Evolutionary conservation across 768 basidiomycete genomes (phyloP), one percentile per base, ranked within the genome.

Genomic region (Russula compacta): DNA sequence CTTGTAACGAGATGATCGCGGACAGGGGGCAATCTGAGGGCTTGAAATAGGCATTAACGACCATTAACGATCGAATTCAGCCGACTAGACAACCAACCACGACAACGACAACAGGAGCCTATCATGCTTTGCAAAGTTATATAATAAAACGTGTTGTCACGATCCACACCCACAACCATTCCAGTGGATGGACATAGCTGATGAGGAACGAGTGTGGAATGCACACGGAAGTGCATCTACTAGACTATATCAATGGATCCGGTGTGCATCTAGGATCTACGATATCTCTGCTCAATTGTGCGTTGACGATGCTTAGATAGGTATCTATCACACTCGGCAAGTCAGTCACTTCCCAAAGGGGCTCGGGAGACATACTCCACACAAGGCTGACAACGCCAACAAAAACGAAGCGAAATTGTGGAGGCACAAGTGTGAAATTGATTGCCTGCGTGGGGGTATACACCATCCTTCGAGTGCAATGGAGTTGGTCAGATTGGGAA

Each of bases 381-480:
- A 87, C 87, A 61, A 91, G 77, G 67, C 85, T 86, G 54, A 92
- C 87, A 11, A 87, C 79, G 67, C 89, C 81, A 24, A 93, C 82
- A 19, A 86, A 76, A 19, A 86, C 78, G 56, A 92, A 85, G 40
- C 90, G 83, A 39, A 91, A 73, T 66, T 92, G 90, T 4, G 80
- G 83, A 1, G 91, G 91, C 1, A 91, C 81, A 36, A 92, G 21
- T 9, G 82, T 75, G 67, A 92, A 93, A 73, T 93, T 93, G 75
- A 90, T 76, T 57, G 85, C 68, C 70, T 93, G 90, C 0, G 87
- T 81, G 0, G 90, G 90, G 36, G 85, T 77, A 70, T 84, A 91
- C 6, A 91, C 86, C 3, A 74, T 77, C 89, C 86, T 60, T 33
- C 85, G 63, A 32, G 12, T 24, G 53, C 32, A 29, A 56, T 40